Evolutionary conservation across 768 basidiomycete species (phyloP), one percentile per base, ranked within the genome.

Genomic region (Boletus bicolor): DNA sequence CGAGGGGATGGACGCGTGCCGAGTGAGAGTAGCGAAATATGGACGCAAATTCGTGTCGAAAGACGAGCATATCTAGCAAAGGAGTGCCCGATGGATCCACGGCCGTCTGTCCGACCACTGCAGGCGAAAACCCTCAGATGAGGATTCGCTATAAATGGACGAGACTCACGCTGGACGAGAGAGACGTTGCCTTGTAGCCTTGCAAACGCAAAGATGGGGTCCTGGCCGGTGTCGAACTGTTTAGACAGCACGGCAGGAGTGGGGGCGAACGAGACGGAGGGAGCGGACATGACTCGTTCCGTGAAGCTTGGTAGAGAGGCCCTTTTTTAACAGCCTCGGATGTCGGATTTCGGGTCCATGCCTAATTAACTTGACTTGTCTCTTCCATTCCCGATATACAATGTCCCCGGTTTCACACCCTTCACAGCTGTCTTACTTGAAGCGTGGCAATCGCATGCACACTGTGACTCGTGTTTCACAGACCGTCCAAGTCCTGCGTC

Each of bases 11-110:
- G 0, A 72, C 48, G 19, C 82, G 76, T 2, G 75, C 60, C 12
- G 81, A 79, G 57, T 85, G 79, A 1, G 70, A 70, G 53, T 82
- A 79, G 38, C 84, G 82, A 62, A 85, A 86, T 49, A 86, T 86
- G 59, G 80, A 80, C 67, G 81, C 80, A 59, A 84, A 84, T 67
- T 85, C 84, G 64, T 85, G 82, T 17, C 64, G 60, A 55, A 72
- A 72, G 49, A 72, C 39, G 32, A 65, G 57, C 1, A 73, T 49
- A 34, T 65, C 62, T 21, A 71, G 51, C n/a, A 54, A 26, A 10
- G 59, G 51, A 1, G 58, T 48, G 2, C 56, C 55, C 4, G 58
- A 63, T 4, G 58, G 14, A 41, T 66, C 63, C 7, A 50, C 26
- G 28, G 41, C 30, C 7, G 68, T 51, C 57, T 55, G 64, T 44